These are phyloP conservation scores for Barbarea vulgaris DNA, from an alignment of 345 rosid species.

Conservation along the genomic window DNA sequence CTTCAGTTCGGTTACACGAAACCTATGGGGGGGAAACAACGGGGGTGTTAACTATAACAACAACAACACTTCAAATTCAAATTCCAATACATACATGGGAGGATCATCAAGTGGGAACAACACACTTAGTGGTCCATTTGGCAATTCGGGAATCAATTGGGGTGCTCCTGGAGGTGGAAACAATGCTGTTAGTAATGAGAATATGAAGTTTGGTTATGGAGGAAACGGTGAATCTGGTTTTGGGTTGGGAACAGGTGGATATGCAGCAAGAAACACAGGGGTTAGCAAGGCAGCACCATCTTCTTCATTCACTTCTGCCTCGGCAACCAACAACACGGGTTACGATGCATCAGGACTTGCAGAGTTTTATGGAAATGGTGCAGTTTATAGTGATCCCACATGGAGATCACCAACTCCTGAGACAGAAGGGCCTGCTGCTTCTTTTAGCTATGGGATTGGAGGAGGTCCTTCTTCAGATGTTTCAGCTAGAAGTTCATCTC, in stretches of 20 bases:
- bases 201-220: constrained; percentile 38
- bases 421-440: constrained; percentile 64
- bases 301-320: constrained; percentile 67
- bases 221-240: constrained; percentile 41
- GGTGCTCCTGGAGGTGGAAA: constrained; percentile 52
- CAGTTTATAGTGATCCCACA: constrained; percentile 75
- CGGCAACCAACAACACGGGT: constrained; percentile 42
- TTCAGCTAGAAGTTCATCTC: constrained; percentile 61
- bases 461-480: constrained; percentile 66
- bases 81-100: constrained; percentile 47
- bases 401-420: constrained; percentile 79
- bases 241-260: constrained; percentile 42
- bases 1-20: constrained; percentile 64
- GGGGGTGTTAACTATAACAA: constrained; percentile 37
- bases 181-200: constrained; percentile 37
- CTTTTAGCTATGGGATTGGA: constrained; percentile 70
- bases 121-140: constrained; percentile 59
- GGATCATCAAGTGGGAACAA: constrained; percentile 50
- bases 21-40: constrained; percentile 95
- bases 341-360: constrained; percentile 62
- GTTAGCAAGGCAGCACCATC: constrained; percentile 48
- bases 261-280: constrained; percentile 56
- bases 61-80: constrained; percentile 49
- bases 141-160: constrained; percentile 75
- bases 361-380: constrained; percentile 62